Base-by-base conservation (phyloP, 768 basidiomycete genomes). In the Boletellus ananas region DNA sequence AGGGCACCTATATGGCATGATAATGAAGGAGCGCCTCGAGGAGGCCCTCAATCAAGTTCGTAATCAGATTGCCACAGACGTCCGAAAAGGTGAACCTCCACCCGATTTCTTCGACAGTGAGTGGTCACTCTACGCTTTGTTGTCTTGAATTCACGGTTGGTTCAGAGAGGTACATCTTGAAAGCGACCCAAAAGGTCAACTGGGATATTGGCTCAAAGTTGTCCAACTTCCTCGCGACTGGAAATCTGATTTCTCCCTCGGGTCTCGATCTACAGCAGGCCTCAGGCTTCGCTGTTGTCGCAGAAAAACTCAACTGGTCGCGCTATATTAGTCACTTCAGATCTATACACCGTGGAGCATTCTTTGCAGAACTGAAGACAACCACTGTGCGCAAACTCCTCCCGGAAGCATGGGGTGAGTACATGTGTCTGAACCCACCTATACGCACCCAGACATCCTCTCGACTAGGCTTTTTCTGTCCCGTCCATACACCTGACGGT, bases 401-500 rank as follows among this genome's bases (percentile, higher is more conserved):
- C 16, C 96, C 96, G 20, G 96, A 99, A 71, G 90, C 95, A 31
- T 99, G 96, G 96, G 96, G 93, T 92, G 64, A 56, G 76, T 64
- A 14, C 4, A 38, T 48, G 21, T 21, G 29, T 25, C 25, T 18
- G 40, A 45, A 29, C 18, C 27, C 4, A 5, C 17, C 4, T 31
- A 37, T 34, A 18, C 17, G 52, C 43, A 34, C 38, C 48, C 56
- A 57, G 18, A 60, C 23, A 47, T 49, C 20, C 35, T 31, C 34
- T 18, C 40, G 4, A 37, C 23, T 50, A 94, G 92, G 94, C 43
- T 99, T 99, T 75, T 72, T 99, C 9, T 99, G 96, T 63, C 96
- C 96, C 18, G 96, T 99, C 16, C 96, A 99, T 65, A 99, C 96
- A 1, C 96, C 96, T 17, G 96, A 99, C 76, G 96, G 96, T 58